phyloP scores from a whole-genome alignment of 192 early-diverging fungal species.

The Entomortierella parvispora region DNA sequence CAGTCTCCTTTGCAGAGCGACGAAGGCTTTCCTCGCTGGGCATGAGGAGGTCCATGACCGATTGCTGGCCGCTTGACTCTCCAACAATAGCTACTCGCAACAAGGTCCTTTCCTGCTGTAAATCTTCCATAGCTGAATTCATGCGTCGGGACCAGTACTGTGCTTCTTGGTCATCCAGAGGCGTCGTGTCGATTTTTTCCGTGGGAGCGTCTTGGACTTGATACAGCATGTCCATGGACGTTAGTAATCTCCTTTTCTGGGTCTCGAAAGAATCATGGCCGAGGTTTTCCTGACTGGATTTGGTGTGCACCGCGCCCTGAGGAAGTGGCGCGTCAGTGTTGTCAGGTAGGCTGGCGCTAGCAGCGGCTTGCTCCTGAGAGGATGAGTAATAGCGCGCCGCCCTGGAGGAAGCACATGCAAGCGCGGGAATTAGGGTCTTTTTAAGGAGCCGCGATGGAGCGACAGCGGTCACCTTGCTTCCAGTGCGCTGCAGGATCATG shows the following conservation, averaged over 20 bases:
- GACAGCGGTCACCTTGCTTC: constrained; percentile 12
- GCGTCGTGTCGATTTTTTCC: constrained; percentile 27
- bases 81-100: constrained; percentile 40
- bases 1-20: constrained; percentile 43
- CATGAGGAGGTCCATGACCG: constrained; percentile 38
- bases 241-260: constrained; percentile 28
- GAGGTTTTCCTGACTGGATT: neutral
- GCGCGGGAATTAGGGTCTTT: constrained; percentile 12
- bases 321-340: constrained; percentile 27
- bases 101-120: constrained; percentile 19
- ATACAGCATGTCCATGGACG: constrained; percentile 46
- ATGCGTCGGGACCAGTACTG: constrained; percentile 46
- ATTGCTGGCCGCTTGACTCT: constrained; percentile 46
- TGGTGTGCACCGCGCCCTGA: neutral
- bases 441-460: neutral
- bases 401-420: constrained; percentile 5
- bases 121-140: constrained; percentile 34
- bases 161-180: constrained; percentile 37
- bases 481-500: constrained; percentile 25
- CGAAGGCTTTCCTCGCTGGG: constrained; percentile 26
- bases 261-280: constrained; percentile 6
- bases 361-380: neutral
- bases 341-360: constrained; percentile 15
- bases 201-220: constrained; percentile 42
- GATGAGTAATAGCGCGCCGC: constrained; percentile 12